A percentile compares a stretch with the other conserved stretches of the same genome.
Evolutionary conservation across 2,329 filamentous ascomycete species (phyloP).

Genomic region (Aspergillus tubingensis): DNA sequence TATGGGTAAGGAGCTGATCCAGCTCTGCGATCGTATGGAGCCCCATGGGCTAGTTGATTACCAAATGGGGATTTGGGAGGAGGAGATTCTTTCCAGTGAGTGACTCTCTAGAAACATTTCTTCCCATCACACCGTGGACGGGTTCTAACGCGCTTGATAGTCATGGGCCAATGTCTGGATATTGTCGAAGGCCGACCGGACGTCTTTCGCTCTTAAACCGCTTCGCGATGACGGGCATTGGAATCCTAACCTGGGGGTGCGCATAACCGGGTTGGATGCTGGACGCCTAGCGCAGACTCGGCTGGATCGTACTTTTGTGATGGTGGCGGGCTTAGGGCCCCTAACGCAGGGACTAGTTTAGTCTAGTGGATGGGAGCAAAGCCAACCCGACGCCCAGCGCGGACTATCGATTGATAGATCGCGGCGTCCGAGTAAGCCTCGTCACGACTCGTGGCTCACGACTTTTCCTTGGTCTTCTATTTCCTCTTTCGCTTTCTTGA

Average conservation of each 20-base stretch:
- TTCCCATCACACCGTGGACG: background rate
- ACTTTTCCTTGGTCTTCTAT: background rate
- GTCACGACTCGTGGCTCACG: background rate
- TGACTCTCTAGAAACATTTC: conserved; percentile 21
- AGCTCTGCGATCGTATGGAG: conserved; percentile 82
- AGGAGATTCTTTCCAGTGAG: conserved; percentile 82
- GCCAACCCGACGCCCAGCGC: conserved; percentile 5
- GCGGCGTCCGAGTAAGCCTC: background rate
- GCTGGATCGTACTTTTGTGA: conserved; percentile 13
- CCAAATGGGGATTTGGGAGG: conserved; percentile 94
- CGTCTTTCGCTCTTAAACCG: conserved; percentile 23
- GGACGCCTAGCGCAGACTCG: background rate
- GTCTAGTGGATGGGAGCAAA: conserved; percentile 11
- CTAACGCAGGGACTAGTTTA: conserved; percentile 18
- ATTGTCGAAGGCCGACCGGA: conserved; percentile 48
- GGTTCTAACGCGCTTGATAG: conserved; percentile 33
- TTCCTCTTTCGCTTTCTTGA: background rate
- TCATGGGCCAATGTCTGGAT: conserved; percentile 57
- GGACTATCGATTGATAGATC: conserved; percentile 21
- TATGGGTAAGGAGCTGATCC: conserved; percentile 79
- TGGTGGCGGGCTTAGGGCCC: background rate
- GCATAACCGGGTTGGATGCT: background rate
- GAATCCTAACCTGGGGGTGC: conserved; percentile 1
- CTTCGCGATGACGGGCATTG: conserved; percentile 28
- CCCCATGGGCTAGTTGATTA: conserved; percentile 95